Base-by-base conservation (phyloP, 805 yeast genomes). In the Monosporozyma unispora region DNA sequence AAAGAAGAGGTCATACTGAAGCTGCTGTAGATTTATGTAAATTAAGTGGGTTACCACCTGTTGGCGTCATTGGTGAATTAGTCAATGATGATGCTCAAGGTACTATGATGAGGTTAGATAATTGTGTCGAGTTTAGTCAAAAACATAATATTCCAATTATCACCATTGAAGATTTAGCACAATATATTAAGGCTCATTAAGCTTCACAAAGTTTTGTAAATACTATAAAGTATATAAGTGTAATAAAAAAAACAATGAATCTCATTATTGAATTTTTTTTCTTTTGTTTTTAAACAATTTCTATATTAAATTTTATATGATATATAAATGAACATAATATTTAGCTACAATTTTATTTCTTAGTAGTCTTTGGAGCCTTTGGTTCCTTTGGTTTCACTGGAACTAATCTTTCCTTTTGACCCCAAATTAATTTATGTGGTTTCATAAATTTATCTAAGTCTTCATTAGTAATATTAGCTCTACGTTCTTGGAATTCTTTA, bases 31-130 rank as follows among this genome's bases (percentile, higher is more conserved):
- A 91, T 63, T 74, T 93, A 54, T 82, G 96, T 63, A 70, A 72
- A 60, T 73, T 90, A 60, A 76, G 91, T 6, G 89, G 88, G 0
- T 73, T 86, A 57, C 78, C 79, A 54, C 95, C 93, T 1, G 99
- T 88, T 1, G 95, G 86, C 14, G 93, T 85, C 35, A 91, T 93
- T 58, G 87, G 98, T 67, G 99, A 93, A 71, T 73, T 93, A 57
- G 98, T 93, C 22, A 79, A 84, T 50, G 98, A 89, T 56, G 97
- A 88, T 55, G 84, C 80, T 45, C 98, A 93, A 61, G 99, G 99
- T 0, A 73, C 84, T 55, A 93, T 93, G 98, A 88, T 90, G 83
- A 81, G 99, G 66, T 72, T 89, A 54, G 84, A 81, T 54, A 96
- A 93, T 63, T 93, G 98, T 69, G 67, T 76, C 44, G 71, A 71